Conservation (phyloP, 116 monocot genomes). For the Phalaenopsis hybrid region DNA sequence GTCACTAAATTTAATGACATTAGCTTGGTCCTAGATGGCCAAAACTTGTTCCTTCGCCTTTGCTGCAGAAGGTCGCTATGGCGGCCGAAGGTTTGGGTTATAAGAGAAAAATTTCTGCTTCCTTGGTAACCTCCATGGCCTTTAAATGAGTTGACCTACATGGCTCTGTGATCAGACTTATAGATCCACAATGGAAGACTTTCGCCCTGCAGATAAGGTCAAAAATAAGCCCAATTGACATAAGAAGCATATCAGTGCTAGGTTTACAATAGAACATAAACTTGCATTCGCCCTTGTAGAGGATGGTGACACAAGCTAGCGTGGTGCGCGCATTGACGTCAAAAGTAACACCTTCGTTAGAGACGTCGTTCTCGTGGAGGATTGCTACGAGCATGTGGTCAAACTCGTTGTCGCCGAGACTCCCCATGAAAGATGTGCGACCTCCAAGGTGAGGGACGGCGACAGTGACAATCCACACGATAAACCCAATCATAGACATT, state of each 20-base stretch:
- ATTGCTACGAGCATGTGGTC: conserved; percentile 49
- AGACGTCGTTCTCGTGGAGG: conserved; percentile 40
- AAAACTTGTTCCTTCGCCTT: conserved; percentile 11
- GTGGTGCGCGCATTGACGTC: conserved; percentile 47
- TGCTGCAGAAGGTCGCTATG: conserved; percentile 50
- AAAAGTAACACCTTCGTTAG: conserved; percentile 44
- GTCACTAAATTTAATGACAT: conserved; percentile 69
- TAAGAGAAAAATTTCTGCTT: conserved; percentile 55
- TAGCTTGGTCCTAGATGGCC: conserved; percentile 59
- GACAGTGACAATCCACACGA: conserved; percentile 14
- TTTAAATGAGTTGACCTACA: conserved; percentile 54
- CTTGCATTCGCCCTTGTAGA: conserved; percentile 55
- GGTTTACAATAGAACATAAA: conserved; percentile 74
- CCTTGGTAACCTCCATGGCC: conserved; percentile 64
- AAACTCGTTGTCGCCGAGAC: conserved; percentile 57
- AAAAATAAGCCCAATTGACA: conserved; percentile 39
- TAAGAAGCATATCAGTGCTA: conserved; percentile 69
- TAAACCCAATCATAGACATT: too few species aligned
- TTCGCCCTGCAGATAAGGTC: conserved; percentile 38
- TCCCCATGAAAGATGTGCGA: conserved; percentile 42
- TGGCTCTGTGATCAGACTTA: conserved; percentile 60
- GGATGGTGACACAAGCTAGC: conserved; percentile 57
- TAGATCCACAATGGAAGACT: conserved; percentile 64
- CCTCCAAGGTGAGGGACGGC: conserved; percentile 44
- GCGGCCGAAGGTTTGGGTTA: conserved; percentile 50